phyloP scores from a whole-genome alignment of 257 asterid species.

The Avicennia marina region DNA sequence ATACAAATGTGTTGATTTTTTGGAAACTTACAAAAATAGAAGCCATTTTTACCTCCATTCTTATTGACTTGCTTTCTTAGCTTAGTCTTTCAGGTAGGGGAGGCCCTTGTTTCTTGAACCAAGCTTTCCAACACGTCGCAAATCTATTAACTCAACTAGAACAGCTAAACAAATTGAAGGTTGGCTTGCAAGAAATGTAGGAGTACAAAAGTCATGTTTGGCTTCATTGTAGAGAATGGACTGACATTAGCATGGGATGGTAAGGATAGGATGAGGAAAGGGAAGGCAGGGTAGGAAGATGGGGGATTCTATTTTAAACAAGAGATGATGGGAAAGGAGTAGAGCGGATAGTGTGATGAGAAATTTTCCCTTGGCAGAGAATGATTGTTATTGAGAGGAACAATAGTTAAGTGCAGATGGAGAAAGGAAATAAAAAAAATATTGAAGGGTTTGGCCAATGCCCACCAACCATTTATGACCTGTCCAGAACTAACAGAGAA shows the following conservation, averaged over 20 bases:
- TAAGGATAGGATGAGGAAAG: neutral
- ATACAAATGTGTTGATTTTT: neutral
- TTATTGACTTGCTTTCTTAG: neutral
- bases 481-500: neutral
- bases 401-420: neutral
- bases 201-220: neutral
- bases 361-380: neutral
- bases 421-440: neutral
- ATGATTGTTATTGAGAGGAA: neutral
- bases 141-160: neutral
- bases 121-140: too few species aligned
- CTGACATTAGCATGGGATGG: neutral
- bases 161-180: neutral
- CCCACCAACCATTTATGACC: neutral
- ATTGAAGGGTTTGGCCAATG: neutral
- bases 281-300: neutral
- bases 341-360: neutral
- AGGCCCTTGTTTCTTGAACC: neutral
- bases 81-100: neutral
- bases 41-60: conserved; percentile 1
- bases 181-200: neutral
- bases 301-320: neutral
- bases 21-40: neutral
- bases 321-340: neutral
- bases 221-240: neutral